A percentile compares a stretch with the other conserved stretches of the same genome.
Conservation (phyloP, 2,329 filamentous ascomycete species). For the Helotiales sp. region DNA sequence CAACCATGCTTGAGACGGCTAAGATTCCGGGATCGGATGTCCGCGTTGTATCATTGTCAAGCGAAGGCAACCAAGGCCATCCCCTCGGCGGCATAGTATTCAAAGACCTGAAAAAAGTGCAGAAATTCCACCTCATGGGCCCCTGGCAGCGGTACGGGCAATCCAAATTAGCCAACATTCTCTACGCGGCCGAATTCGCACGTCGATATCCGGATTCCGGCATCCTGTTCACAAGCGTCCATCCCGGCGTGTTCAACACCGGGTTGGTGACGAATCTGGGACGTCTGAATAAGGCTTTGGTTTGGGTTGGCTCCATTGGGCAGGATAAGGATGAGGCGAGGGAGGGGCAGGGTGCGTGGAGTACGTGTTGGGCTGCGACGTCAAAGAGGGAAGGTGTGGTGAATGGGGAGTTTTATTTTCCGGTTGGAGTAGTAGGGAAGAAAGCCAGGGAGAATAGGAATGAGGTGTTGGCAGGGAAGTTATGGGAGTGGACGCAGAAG, state of each 20-base stretch:
- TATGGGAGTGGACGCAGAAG: slow-evolving; percentile 34
- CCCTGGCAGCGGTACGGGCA: slow-evolving; percentile 49
- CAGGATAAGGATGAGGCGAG: slow-evolving; percentile 29
- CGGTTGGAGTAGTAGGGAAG: slow-evolving; percentile 40
- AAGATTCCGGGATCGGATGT: background rate
- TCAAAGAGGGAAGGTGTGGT: slow-evolving; percentile 31
- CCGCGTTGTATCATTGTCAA: background rate
- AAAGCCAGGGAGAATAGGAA: slow-evolving; percentile 33
- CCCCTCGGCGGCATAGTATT: background rate
- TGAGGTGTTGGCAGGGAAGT: slow-evolving; percentile 37
- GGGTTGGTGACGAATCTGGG: background rate
- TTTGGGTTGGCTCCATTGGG: slow-evolving; percentile 13
- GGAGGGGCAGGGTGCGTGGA: slow-evolving; percentile 44
- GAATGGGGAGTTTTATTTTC: slow-evolving; percentile 45
- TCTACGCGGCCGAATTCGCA: slow-evolving; percentile 50
- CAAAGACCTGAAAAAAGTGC: background rate
- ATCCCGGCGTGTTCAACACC: background rate
- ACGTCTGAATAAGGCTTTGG: slow-evolving; percentile 1
- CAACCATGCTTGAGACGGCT: slow-evolving; percentile 37
- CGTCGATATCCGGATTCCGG: slow-evolving; percentile 42
- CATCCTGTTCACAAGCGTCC: slow-evolving; percentile 46
- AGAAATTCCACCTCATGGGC: slow-evolving; percentile 31
- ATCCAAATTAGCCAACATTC: slow-evolving; percentile 54
- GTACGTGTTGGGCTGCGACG: slow-evolving; percentile 48
- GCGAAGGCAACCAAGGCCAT: background rate